phyloP scores from a whole-genome alignment of 179 eudicot species.

The Vitellaria paradoxa region DNA sequence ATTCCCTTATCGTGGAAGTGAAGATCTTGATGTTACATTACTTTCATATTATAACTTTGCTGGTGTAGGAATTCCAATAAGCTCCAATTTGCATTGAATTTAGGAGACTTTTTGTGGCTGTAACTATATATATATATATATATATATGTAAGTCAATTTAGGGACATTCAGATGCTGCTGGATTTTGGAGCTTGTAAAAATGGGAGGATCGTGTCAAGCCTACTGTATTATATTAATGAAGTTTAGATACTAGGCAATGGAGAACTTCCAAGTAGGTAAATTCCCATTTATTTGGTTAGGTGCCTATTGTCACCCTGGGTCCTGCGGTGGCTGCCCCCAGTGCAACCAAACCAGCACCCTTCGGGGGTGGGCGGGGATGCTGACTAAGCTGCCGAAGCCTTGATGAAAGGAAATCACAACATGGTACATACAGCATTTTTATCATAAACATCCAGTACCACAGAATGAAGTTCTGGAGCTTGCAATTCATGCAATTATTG shows the following conservation, averaged over 20 bases:
- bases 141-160: not conserved
- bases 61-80: too few species aligned
- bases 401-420: not conserved
- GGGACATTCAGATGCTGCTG: not conserved
- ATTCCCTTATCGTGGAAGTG: not conserved
- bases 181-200: not conserved
- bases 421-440: too few species aligned
- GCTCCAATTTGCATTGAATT: not conserved
- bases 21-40: not conserved
- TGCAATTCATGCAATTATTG: constrained; percentile 3
- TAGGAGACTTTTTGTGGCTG: not conserved
- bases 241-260: not conserved
- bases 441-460: too few species aligned
- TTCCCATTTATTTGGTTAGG: not conserved
- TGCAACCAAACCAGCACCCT: too few species aligned
- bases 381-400: not conserved
- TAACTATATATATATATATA: not conserved
- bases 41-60: not conserved
- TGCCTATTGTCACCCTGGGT: not conserved
- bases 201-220: not conserved
- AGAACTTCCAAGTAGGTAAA: not conserved
- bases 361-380: too few species aligned
- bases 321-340: too few species aligned
- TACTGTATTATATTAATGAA: not conserved
- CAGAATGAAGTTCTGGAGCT: not conserved